These are phyloP conservation scores for Picochlorum sp. DNA, from an alignment of 139 green algal genomes.

Conservation along the genomic window DNA sequence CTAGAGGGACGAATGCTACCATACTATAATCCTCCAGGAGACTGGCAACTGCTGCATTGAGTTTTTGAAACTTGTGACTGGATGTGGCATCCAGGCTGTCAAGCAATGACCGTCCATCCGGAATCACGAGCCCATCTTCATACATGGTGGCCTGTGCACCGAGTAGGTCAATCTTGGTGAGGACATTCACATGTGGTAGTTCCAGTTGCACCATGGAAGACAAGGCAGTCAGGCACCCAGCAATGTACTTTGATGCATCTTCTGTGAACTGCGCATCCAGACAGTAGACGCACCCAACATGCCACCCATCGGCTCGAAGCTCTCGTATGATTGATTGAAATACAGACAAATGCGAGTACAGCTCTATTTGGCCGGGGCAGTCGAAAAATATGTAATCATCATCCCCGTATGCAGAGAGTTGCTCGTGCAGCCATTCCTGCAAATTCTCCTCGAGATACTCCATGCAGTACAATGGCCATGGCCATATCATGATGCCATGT, in stretches of 20 bases:
- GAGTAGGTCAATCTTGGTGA: constrained; percentile 95
- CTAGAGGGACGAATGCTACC: constrained; percentile 79
- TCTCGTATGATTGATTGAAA: constrained; percentile 82
- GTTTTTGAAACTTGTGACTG: constrained; percentile 46
- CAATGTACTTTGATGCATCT: constrained; percentile 79
- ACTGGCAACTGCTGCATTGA: constrained; percentile 57
- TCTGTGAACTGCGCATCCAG: constrained; percentile 85
- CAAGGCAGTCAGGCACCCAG: constrained; percentile 61
- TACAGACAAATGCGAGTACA: constrained; percentile 88
- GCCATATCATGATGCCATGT: too few species aligned
- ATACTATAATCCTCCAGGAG: constrained; percentile 81
- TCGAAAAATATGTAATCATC: constrained; percentile 97
- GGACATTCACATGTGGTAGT: constrained; percentile 92
- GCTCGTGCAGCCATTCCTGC: constrained; percentile 79
- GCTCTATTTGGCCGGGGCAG: constrained; percentile 96
- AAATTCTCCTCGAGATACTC: constrained; percentile 96
- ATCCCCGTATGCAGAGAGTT: constrained; percentile 85
- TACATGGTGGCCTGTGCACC: constrained; percentile 53
- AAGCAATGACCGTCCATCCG: constrained; percentile 54
- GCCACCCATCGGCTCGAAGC: constrained; percentile 61
- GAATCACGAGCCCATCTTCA: constrained; percentile 61
- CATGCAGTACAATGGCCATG: constrained; percentile 89
- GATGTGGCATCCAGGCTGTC: constrained; percentile 42
- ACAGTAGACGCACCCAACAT: constrained; percentile 69
- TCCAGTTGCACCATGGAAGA: constrained; percentile 95